Base-by-base conservation (phyloP, 2,329 filamentous ascomycete genomes). In the Botrytis tulipae region DNA sequence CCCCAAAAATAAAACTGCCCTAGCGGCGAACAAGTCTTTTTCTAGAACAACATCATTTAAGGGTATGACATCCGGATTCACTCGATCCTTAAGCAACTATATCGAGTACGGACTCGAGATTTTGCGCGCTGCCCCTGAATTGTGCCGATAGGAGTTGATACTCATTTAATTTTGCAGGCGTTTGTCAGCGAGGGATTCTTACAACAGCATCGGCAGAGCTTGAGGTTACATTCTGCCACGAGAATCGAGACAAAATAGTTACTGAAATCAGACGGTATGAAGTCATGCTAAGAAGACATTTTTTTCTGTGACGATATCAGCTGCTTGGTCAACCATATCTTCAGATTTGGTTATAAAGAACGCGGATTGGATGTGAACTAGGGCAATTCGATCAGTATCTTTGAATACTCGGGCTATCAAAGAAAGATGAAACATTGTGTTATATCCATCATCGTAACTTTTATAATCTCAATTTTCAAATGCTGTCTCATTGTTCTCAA, bases 31-130 rank as follows among this genome's bases (percentile, higher is more conserved):
- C 46, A 40, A 57, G n/a, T 10, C 42, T 37, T 42, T 57, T 57
- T 12, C 48, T 68, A 10, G 37, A 57, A 32, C n/a, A 42, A 32
- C 22, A 42, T 25, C 40, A 60, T 60, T 68, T 60, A 42, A 72
- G 22, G 35, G 9, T 67, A 29, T 72, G 44, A 67, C 46, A 42
- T 68, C 35, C 18, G 48, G 48, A 68, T 57, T 68, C 9, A 12
- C 18, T 72, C n/a, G 29, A 59, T 72, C 71, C 71, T 72, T 40
- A 32, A 59, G 18, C 22, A 46, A 37, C 62, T 29, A 32, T 51
- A 65, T 65, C 25, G 32, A 71, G 59, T 16, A 10, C 32, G 2
- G 40, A 44, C 6, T 48, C 25, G 25, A 35, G 2, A 51, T 40
- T 42, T 20, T 42, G 6, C 22, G 22, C 35, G 40, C 8, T 4